Percentiles rank a stretch among this genome's conserved stretches.
These are phyloP conservation scores for Mrakiaceae sp. DNA, from an alignment of 1,284 basidiomycete species.

Conservation along the genomic window DNA sequence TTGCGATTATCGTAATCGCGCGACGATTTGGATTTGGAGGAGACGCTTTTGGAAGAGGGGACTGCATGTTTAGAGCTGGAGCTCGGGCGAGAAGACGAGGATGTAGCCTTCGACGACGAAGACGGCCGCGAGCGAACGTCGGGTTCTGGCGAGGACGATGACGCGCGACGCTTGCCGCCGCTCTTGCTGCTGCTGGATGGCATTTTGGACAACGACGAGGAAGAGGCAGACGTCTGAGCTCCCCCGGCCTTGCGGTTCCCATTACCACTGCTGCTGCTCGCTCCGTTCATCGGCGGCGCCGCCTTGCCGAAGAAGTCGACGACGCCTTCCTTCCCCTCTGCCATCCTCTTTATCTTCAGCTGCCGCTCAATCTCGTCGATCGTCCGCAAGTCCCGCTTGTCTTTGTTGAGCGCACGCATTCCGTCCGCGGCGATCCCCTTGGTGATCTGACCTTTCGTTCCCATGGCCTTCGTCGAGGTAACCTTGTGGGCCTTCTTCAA, in stretches of 20 bases:
- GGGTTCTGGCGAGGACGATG: too few relatives aligned
- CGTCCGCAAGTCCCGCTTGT: slow-evolving; percentile 14
- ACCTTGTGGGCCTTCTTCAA: not conserved
- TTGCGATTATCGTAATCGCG: too few relatives aligned
- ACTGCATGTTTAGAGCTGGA: too few relatives aligned
- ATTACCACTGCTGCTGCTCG: not conserved
- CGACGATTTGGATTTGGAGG: too few relatives aligned
- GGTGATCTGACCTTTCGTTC: slow-evolving; percentile 1
- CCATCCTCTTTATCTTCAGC: slow-evolving; percentile 20
- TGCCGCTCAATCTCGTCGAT: slow-evolving; percentile 22
- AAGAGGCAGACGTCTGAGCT: too few relatives aligned
- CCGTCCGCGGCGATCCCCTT: slow-evolving; percentile 11
- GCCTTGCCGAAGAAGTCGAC: not conserved
- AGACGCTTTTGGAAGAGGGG: too few relatives aligned
- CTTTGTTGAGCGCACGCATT: slow-evolving; percentile 8
- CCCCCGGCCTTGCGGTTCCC: not conserved
- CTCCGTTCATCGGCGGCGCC: not conserved
- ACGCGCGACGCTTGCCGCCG: too few relatives aligned
- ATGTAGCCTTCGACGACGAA: too few relatives aligned
- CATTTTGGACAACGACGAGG: too few relatives aligned
- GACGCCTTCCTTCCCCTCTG: not conserved
- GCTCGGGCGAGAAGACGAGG: too few relatives aligned
- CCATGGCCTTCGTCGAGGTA: not conserved
- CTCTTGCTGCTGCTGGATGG: too few relatives aligned
- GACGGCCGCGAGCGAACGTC: too few relatives aligned